These are phyloP conservation scores for Tetradesmus lagerheimii DNA, from an alignment of 139 green algal species.

Conservation along the genomic window DNA sequence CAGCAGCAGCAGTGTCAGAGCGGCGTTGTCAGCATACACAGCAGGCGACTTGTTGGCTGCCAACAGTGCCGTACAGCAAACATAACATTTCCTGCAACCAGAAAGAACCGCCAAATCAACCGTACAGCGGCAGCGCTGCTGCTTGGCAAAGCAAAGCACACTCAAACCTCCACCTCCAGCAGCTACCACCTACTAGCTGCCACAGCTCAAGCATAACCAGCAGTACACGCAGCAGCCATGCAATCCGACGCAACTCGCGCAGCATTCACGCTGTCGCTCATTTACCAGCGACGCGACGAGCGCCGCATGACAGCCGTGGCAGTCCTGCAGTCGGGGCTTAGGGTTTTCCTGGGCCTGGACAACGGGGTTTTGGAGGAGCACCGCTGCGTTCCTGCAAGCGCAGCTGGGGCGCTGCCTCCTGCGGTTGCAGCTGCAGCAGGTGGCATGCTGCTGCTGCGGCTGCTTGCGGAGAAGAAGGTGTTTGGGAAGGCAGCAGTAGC, in stretches of 20 bases:
- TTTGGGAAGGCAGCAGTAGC: constrained; percentile 20
- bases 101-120: no score
- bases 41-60: no score
- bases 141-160: no score
- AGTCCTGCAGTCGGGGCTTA: constrained; percentile 26
- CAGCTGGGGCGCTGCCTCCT: not conserved
- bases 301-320: constrained; percentile 61
- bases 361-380: constrained; percentile 47
- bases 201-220: not conserved
- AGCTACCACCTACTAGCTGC: no score
- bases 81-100: no score
- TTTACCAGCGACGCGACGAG: constrained; percentile 48
- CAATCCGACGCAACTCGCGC: constrained; percentile 47
- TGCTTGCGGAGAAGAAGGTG: constrained; percentile 41
- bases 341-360: constrained; percentile 47
- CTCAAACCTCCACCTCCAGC: no score
- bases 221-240: constrained; percentile 29
- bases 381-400: not conserved
- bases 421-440: constrained; percentile 23
- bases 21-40: no score
- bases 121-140: no score
- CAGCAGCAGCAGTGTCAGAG: not conserved
- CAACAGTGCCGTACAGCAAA: no score
- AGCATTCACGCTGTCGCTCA: constrained; percentile 51
- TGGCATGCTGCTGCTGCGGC: not conserved